Evolutionary conservation across 2,329 filamentous ascomycete genomes (phyloP).

Genomic region (Penicillium sp.): DNA sequence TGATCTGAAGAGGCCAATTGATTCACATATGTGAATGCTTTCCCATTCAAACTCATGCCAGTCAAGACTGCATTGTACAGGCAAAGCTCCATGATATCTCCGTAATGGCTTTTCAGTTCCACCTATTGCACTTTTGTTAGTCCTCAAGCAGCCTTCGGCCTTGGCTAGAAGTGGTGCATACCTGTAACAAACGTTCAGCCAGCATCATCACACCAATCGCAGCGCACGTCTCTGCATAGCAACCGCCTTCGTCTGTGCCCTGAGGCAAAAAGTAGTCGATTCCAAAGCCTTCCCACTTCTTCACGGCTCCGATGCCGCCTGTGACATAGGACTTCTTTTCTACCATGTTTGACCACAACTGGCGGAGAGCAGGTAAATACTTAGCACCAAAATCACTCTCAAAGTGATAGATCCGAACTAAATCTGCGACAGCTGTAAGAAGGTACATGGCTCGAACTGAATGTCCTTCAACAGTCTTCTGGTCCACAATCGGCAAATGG

Average conservation of each 20-base stretch:
- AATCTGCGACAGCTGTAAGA: conserved; percentile 55
- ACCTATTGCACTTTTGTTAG: conserved; percentile 20
- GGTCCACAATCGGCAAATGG: conserved; percentile 52
- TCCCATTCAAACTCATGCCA: conserved; percentile 54
- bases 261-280: conserved; percentile 57
- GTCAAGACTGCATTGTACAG: conserved; percentile 59
- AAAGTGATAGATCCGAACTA: conserved; percentile 42
- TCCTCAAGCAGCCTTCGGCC: neutral
- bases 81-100: conserved; percentile 58
- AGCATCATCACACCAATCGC: conserved; percentile 59
- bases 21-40: conserved; percentile 58
- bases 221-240: conserved; percentile 60
- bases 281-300: conserved; percentile 59
- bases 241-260: conserved; percentile 57
- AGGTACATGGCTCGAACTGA: conserved; percentile 59
- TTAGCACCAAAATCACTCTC: conserved; percentile 22
- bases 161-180: conserved; percentile 13
- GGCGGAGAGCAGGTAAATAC: conserved; percentile 41
- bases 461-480: conserved; percentile 55
- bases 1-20: conserved; percentile 54
- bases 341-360: conserved; percentile 59
- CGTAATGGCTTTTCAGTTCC: conserved; percentile 51
- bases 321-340: conserved; percentile 60
- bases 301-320: conserved; percentile 55
- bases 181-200: conserved; percentile 53